A percentile compares a stretch with the other conserved stretches of the same genome.
phyloP scores from a whole-genome alignment of 1,139 yeast genomes.

The Candida sp. region DNA sequence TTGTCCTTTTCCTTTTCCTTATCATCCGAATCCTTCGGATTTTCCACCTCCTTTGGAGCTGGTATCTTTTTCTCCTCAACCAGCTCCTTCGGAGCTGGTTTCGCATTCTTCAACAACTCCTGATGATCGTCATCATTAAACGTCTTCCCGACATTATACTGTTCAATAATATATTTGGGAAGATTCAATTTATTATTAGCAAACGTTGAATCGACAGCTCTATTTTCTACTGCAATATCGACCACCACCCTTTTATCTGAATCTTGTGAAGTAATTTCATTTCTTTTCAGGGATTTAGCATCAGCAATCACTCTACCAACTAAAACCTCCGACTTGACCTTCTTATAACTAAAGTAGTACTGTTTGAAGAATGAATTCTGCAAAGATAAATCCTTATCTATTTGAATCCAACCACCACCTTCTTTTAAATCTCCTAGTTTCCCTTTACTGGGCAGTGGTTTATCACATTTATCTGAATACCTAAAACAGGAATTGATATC shows the following conservation, averaged over 20 bases:
- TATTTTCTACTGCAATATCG: slow-evolving; percentile 36
- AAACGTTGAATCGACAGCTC: slow-evolving; percentile 22
- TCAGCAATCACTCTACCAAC: slow-evolving; percentile 4
- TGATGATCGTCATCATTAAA: slow-evolving; percentile 29
- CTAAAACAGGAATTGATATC: slow-evolving; percentile 28
- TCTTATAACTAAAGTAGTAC: slow-evolving; percentile 31
- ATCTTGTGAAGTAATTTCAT: slow-evolving; percentile 7
- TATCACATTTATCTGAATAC: slow-evolving; percentile 28
- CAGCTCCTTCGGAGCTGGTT: too few species aligned
- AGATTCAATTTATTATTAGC: slow-evolving; percentile 23
- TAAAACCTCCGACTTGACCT: slow-evolving; percentile 20
- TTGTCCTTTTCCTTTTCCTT: slow-evolving; percentile 15
- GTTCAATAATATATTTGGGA: slow-evolving; percentile 28
- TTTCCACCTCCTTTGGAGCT: background rate
- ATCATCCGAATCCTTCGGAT: slow-evolving; percentile 16
- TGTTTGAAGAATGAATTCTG: slow-evolving; percentile 30
- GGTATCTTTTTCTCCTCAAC: too few species aligned
- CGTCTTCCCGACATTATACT: slow-evolving; percentile 21
- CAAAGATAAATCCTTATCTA: slow-evolving; percentile 37
- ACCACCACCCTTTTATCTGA: slow-evolving; percentile 22
- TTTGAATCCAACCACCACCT: slow-evolving; percentile 32
- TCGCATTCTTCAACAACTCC: slow-evolving; percentile 10
- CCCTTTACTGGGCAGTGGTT: slow-evolving; percentile 25
- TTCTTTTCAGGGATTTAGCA: background rate
- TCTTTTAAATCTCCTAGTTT: slow-evolving; percentile 25